Percentiles rank a stretch among this genome's conserved stretches.
Conservation (phyloP, 306 rosid species). For the Trichosanthes cucumerina region DNA sequence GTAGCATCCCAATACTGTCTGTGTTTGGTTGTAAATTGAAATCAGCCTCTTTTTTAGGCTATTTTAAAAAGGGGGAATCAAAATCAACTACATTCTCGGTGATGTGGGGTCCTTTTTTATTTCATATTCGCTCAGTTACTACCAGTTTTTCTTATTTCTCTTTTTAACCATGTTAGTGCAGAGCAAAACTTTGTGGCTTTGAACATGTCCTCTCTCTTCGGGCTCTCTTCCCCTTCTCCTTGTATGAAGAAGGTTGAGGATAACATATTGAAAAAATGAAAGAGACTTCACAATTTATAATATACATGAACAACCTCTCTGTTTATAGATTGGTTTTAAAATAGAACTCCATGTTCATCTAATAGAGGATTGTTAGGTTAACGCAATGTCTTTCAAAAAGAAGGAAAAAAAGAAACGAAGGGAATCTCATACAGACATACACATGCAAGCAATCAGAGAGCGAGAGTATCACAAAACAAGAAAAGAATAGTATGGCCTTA, state of each 20-base stretch:
- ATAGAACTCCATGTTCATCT: too few relatives aligned
- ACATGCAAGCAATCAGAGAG: neutral
- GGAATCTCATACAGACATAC: neutral
- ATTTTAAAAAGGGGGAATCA: neutral
- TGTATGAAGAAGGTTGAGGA: neutral
- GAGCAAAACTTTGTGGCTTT: neutral
- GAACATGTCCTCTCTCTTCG: neutral
- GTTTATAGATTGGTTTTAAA: too few relatives aligned
- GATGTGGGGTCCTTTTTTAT: neutral
- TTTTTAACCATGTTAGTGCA: neutral
- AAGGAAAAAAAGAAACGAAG: neutral
- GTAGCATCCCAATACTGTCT: neutral
- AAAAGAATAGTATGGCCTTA: neutral
- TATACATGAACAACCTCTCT: too few relatives aligned
- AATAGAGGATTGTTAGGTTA: neutral
- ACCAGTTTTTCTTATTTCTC: neutral
- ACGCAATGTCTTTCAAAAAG: neutral
- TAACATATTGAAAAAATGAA: too few relatives aligned
- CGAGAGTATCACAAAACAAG: neutral
- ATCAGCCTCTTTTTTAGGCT: neutral
- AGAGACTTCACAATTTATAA: too few relatives aligned
- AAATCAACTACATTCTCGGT: neutral
- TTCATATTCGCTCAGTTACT: neutral
- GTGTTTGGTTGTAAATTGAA: neutral
- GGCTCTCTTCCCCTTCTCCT: neutral